These are phyloP conservation scores for Fibroporia radiculosa DNA, from an alignment of 768 basidiomycete species.

Conservation along the genomic window DNA sequence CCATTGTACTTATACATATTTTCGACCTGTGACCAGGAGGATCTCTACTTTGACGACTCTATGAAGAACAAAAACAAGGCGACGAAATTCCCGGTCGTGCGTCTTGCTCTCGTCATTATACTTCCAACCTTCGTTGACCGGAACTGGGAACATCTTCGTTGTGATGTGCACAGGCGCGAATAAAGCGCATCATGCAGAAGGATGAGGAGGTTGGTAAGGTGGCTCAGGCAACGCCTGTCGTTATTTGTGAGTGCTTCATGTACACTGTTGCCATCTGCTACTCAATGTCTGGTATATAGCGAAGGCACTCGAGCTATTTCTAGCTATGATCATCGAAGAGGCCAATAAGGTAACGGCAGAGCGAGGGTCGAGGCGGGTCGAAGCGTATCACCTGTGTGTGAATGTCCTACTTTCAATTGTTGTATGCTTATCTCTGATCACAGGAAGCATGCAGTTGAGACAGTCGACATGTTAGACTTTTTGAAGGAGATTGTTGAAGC, in stretches of 20 bases:
- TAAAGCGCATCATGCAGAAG: slow-evolving; percentile 99
- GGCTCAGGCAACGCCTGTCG: slow-evolving; percentile 90
- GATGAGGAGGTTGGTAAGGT: slow-evolving; percentile 99
- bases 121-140: background rate
- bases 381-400: slow-evolving; percentile 88
- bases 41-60: too few relatives aligned
- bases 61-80: slow-evolving; percentile 93
- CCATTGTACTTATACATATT: too few relatives aligned
- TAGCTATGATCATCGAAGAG: slow-evolving; percentile 77
- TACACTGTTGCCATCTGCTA: background rate
- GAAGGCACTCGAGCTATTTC: slow-evolving; percentile 90
- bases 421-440: background rate
- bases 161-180: slow-evolving; percentile 61
- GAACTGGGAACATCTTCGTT: background rate
- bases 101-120: slow-evolving; percentile 20
- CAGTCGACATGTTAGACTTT: slow-evolving; percentile 87
- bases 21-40: too few relatives aligned
- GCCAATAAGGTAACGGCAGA: slow-evolving; percentile 71
- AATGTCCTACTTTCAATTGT: background rate
- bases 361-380: slow-evolving; percentile 81
- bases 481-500: slow-evolving; percentile 84
- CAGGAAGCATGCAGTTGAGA: slow-evolving; percentile 90
- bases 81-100: slow-evolving; percentile 85
- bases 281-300: slow-evolving; percentile 38
- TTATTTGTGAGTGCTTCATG: slow-evolving; percentile 69